Percentiles rank a stretch among this genome's conserved stretches.
Evolutionary conservation across 1,284 basidiomycete species (phyloP).

Genomic region (Agaricales sp.): DNA sequence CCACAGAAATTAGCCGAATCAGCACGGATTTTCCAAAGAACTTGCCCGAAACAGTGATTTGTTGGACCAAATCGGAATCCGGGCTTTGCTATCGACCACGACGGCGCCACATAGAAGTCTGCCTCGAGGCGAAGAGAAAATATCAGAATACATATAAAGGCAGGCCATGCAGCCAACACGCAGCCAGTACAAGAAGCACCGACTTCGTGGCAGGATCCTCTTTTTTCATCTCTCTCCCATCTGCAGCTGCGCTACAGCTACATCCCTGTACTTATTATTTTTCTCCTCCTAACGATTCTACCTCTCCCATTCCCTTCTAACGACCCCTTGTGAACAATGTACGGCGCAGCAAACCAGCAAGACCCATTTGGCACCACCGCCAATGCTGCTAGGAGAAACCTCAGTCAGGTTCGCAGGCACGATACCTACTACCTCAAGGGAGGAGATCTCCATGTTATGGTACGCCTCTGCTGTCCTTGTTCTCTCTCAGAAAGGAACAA

Average conservation of each 20-base stretch:
- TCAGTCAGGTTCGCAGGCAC: background rate
- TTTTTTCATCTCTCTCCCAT: background rate
- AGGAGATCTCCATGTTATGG: conserved; percentile 1
- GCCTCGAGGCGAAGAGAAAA: background rate
- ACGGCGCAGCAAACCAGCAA: background rate
- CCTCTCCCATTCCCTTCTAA: background rate
- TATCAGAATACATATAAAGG: background rate
- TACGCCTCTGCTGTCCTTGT: background rate
- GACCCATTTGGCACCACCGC: background rate
- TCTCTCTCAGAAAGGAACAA: no score
- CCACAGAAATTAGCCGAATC: no score
- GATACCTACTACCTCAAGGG: conserved; percentile 1
- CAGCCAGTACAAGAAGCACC: background rate
- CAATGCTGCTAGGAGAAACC: background rate
- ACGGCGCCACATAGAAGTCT: no score
- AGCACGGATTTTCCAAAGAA: no score
- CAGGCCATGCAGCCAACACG: background rate
- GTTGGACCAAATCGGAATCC: no score
- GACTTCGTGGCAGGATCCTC: background rate
- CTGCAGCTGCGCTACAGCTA: background rate
- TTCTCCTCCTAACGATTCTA: no score
- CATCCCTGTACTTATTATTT: background rate
- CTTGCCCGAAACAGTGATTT: no score
- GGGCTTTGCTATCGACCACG: no score
- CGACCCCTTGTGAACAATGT: background rate